A percentile compares a stretch with the other conserved stretches of the same genome.
Evolutionary conservation across 2,329 filamentous ascomycete species (phyloP).

Genomic region (Alternaria consortialis): DNA sequence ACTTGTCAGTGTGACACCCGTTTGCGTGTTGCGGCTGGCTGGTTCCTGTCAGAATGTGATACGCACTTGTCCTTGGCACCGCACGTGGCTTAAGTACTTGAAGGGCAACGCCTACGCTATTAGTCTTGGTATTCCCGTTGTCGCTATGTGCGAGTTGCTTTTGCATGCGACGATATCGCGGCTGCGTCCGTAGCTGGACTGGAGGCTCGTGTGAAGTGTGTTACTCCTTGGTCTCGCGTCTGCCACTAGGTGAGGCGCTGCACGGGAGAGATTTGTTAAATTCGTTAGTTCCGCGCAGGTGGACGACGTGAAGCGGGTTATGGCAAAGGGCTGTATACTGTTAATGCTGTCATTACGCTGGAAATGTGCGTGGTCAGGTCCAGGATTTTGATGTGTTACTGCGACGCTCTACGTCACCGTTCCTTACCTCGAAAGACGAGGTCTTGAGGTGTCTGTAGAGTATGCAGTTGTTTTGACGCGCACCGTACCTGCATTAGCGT

Average conservation of each 20-base stretch:
- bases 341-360: too few species aligned
- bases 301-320: too few species aligned
- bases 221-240: not conserved
- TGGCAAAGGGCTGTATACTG: not conserved
- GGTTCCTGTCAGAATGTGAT: not conserved
- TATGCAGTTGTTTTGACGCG: not conserved
- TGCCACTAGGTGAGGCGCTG: not conserved
- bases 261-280: not conserved
- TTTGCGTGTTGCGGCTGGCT: not conserved
- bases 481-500: not conserved
- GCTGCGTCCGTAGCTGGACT: not conserved
- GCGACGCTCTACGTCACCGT: too few species aligned
- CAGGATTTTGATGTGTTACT: too few species aligned
- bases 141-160: not conserved
- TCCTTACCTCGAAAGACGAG: too few species aligned
- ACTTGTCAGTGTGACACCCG: not conserved
- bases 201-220: not conserved
- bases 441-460: not conserved
- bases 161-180: not conserved
- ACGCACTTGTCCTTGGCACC: not conserved
- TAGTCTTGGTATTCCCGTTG: not conserved
- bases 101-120: not conserved
- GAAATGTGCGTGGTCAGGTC: too few species aligned
- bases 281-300: not conserved
- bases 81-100: not conserved